These are phyloP conservation scores for Barnettozyma pratensis DNA, from an alignment of 805 yeast genomes.

Conservation along the genomic window DNA sequence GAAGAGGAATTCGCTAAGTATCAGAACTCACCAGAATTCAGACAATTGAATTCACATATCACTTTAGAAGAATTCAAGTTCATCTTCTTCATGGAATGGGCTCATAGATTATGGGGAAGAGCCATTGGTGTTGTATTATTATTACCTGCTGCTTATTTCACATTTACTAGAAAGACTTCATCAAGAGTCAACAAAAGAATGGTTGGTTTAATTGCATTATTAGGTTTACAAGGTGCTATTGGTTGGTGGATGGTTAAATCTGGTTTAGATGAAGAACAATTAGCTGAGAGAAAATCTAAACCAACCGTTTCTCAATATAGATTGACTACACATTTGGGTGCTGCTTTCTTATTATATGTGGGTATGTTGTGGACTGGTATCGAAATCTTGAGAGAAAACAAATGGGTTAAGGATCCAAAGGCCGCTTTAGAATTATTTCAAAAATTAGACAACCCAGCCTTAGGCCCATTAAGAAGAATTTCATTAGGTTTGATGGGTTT, in stretches of 20 bases:
- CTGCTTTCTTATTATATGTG: conserved; percentile 82
- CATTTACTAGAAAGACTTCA: conserved; percentile 59
- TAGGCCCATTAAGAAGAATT: conserved; percentile 51
- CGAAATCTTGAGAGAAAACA: conserved; percentile 70
- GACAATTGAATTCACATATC: conserved; percentile 81
- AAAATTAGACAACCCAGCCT: conserved; percentile 54
- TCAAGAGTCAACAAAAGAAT: conserved; percentile 62
- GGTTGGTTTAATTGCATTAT: conserved; percentile 64
- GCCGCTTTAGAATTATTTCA: conserved; percentile 49
- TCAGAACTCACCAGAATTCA: conserved; percentile 84
- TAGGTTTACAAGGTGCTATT: conserved; percentile 91
- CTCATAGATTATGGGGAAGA: conserved; percentile 89
- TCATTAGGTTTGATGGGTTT: conserved; percentile 56
- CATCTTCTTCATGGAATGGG: conserved; percentile 97
- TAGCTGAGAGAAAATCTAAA: conserved; percentile 76
- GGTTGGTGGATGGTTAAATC: conserved; percentile 99
- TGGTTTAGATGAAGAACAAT: conserved; percentile 77
- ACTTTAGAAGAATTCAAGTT: conserved; percentile 90
- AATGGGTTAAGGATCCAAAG: conserved; percentile 61
- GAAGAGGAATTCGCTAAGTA: conserved; percentile 76
- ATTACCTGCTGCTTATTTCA: conserved; percentile 80
- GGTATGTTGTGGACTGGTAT: conserved; percentile 91
- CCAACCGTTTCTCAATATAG: conserved; percentile 98
- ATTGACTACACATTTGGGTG: conserved; percentile 88
- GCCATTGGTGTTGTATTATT: conserved; percentile 80